Percentiles rank a stretch among this genome's conserved stretches.
These are phyloP conservation scores for Trichophyton simii DNA, from an alignment of 2,329 filamentous ascomycete genomes.

Conservation along the genomic window DNA sequence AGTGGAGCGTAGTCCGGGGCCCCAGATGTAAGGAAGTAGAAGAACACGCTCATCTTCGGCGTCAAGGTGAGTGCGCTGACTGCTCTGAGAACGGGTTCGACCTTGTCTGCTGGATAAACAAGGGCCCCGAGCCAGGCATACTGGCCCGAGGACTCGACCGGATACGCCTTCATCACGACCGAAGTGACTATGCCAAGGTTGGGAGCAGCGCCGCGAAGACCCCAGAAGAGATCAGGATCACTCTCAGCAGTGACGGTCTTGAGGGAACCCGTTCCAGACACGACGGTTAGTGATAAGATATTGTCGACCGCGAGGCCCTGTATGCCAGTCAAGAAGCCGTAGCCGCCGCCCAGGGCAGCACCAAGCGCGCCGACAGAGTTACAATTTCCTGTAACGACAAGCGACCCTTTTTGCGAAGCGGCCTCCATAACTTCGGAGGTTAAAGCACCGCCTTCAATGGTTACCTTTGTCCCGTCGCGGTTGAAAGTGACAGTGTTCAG, in stretches of 20 bases:
- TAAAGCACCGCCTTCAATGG: slow-evolving; percentile 35
- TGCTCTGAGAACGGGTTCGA: neutral
- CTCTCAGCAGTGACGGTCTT: slow-evolving; percentile 24
- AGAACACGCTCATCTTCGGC: neutral
- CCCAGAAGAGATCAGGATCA: slow-evolving; percentile 45
- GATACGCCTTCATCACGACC: slow-evolving; percentile 17
- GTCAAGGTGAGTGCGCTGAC: neutral
- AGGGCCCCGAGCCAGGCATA: neutral
- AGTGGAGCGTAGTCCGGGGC: neutral
- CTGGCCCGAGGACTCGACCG: neutral
- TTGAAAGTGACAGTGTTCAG: slow-evolving; percentile 34
- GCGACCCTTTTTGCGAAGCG: neutral
- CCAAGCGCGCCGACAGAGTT: slow-evolving; percentile 40
- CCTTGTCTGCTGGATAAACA: neutral
- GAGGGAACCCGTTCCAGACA: slow-evolving; percentile 38
- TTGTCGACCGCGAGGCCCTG: slow-evolving; percentile 45
- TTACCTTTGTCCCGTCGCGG: slow-evolving; percentile 34
- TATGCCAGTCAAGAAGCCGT: slow-evolving; percentile 43
- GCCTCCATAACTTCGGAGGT: neutral
- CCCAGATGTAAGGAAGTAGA: neutral
- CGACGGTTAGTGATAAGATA: slow-evolving; percentile 40
- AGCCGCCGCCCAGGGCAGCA: slow-evolving; percentile 45
- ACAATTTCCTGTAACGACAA: slow-evolving; percentile 34
- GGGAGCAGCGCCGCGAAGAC: slow-evolving; percentile 43
- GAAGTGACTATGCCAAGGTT: slow-evolving; percentile 48